phyloP scores from a whole-genome alignment of 495 filamentous ascomycete species.

The Staphylotrichum longicolle region DNA sequence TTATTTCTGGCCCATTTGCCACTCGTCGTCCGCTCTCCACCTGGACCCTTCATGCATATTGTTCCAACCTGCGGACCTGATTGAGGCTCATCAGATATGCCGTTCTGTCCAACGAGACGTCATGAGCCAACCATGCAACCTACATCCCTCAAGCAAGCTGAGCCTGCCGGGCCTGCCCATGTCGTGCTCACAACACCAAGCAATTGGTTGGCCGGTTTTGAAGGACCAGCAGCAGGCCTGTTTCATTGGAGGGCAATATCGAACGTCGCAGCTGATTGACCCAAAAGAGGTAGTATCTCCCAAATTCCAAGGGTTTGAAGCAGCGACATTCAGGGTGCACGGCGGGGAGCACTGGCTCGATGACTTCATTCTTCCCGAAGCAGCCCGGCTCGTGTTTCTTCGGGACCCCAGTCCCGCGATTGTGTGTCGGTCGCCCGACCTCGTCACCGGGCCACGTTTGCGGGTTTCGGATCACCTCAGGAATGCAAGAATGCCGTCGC shows the following conservation, averaged over 20 bases:
- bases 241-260: not conserved
- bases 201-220: constrained; percentile 18
- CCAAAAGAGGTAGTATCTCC: too few relatives aligned
- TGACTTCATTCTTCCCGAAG: not conserved
- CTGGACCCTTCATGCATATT: too few relatives aligned
- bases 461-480: not conserved
- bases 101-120: not conserved
- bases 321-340: too few relatives aligned
- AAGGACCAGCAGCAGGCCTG: not conserved
- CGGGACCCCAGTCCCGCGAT: too few relatives aligned
- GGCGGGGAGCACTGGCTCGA: not conserved
- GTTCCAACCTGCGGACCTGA: too few relatives aligned
- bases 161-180: not conserved
- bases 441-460: constrained; percentile 12
- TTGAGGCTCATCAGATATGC: too few relatives aligned
- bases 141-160: not conserved
- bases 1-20: too few relatives aligned
- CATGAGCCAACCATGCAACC: not conserved
- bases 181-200: constrained; percentile 8
- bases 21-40: too few relatives aligned
- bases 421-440: constrained; percentile 1
- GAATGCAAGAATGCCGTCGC: not conserved
- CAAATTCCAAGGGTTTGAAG: too few relatives aligned
- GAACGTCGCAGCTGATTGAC: too few relatives aligned
- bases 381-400: not conserved